phyloP scores from a whole-genome alignment of 2,329 filamentous ascomycete species.

The Colletotrichum coccodes region DNA sequence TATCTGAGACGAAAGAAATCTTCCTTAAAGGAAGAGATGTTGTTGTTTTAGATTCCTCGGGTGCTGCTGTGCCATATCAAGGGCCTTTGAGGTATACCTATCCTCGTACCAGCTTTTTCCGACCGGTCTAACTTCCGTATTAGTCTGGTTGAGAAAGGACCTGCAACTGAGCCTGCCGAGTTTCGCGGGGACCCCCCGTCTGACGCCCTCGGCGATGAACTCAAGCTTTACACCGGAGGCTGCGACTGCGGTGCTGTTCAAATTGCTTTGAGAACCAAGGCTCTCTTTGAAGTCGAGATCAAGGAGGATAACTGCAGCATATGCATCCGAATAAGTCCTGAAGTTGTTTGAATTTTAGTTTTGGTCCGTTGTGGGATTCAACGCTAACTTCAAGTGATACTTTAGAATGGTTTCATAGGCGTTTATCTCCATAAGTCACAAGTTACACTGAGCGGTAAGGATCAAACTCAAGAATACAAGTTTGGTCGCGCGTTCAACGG shows the following conservation, averaged over 20 bases:
- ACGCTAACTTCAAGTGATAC: rapidly evolving
- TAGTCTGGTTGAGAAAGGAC: background rate
- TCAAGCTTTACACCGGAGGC: slow-evolving; percentile 33
- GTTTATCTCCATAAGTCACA: slow-evolving; percentile 40
- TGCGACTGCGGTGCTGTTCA: slow-evolving; percentile 41
- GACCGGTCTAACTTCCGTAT: background rate
- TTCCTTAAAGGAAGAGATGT: slow-evolving; percentile 11
- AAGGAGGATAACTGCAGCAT: slow-evolving; percentile 50
- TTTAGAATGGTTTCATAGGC: slow-evolving; percentile 41
- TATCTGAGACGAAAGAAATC: background rate
- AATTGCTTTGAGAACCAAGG: slow-evolving; percentile 32
- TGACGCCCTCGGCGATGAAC: background rate
- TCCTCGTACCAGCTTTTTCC: rapidly evolving
- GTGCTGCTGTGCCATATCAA: background rate
- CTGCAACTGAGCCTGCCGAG: background rate
- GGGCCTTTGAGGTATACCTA: background rate
- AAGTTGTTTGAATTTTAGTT: too few relatives aligned
- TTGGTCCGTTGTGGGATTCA: background rate
- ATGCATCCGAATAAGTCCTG: slow-evolving; percentile 40
- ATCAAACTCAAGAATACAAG: slow-evolving; percentile 40
- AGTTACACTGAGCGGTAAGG: slow-evolving; percentile 39
- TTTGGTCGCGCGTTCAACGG: slow-evolving; percentile 36
- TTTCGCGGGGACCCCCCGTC: background rate
- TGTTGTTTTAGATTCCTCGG: background rate
- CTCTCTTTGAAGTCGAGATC: slow-evolving; percentile 52